Evolutionary conservation across 352 stramenopile genomes (phyloP), one percentile per base, ranked within the genome.

Genomic region (Vaucheria bursata): DNA sequence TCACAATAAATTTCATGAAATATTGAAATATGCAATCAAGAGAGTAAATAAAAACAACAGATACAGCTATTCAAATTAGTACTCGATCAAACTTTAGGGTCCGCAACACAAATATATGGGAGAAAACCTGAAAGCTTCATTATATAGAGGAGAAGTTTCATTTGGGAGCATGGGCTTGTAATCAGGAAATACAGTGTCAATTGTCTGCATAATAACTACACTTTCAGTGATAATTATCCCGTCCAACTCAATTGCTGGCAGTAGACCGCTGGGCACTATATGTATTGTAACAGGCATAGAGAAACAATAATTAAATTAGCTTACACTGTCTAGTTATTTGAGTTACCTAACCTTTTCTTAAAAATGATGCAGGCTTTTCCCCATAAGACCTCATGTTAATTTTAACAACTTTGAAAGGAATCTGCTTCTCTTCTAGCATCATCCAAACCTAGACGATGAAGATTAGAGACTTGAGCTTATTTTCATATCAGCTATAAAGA

Each of bases 351-450:
- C 34, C 89, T 66, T 91, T 90, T 35, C 81, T 74, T 31, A 90
- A 78, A 77, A 91, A 94, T 29, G 78, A 85, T 32, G 80, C 37
- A 31, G 89, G 88, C 77, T 94, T 94, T 67, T 93, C 88, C 32
- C 90, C 90, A 80, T 93, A 94, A 53, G 78, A 88, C 66, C 88
- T 70, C 88, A 94, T 93, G 34, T 88, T 89, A 45, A 94, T 88
- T 1, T 93, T 86, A 78, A 91, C 88, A 37, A 93, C 90, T n/a
- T 87, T 82, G 74, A 91, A 90, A 0, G 89, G 89, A 32, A 93
- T 87, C 52, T 86, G 64, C 75, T 93, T 93, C 78, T 93, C 90
- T 85, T 94, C 89, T 66, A 94, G 87, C 34, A 91, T 78, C 36
- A 94, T 82, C 85, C 82, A 87, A 0, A 87, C 76, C 76, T 81